phyloP scores from a whole-genome alignment of 192 early-diverging fungal species.

The Coemansia aciculifera region DNA sequence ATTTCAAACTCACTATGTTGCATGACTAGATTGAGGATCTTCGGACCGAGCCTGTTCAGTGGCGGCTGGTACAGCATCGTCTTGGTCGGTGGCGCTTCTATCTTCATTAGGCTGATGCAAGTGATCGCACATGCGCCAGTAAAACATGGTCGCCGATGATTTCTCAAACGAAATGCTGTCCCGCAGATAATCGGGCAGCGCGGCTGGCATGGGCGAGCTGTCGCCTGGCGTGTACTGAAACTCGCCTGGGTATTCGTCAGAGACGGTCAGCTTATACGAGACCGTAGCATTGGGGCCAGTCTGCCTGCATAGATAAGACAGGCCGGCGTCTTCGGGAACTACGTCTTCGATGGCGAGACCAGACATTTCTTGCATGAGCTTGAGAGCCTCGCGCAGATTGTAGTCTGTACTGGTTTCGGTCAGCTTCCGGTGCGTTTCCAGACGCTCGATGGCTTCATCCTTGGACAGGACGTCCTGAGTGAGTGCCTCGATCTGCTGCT shows the following conservation, averaged over 20 bases:
- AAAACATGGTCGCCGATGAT: slow-evolving; percentile 44
- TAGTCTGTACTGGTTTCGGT: slow-evolving; percentile 49
- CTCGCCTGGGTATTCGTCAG: slow-evolving; percentile 44
- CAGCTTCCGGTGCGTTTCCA: slow-evolving; percentile 47
- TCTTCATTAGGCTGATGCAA: slow-evolving; percentile 16
- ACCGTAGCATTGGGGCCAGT: slow-evolving; percentile 20
- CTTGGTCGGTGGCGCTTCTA: not conserved
- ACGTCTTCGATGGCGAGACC: slow-evolving; percentile 42
- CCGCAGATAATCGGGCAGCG: slow-evolving; percentile 43
- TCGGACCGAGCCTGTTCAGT: not conserved
- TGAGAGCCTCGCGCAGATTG: slow-evolving; percentile 47
- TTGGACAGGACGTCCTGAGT: slow-evolving; percentile 46
- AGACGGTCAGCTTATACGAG: slow-evolving; percentile 40
- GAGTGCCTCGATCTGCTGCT: slow-evolving; percentile 38
- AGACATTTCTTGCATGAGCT: slow-evolving; percentile 41
- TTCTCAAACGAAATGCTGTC: slow-evolving; percentile 49
- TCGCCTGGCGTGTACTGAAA: slow-evolving; percentile 51
- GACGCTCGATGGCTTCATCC: slow-evolving; percentile 38
- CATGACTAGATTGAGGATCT: not conserved
- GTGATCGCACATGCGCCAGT: slow-evolving; percentile 52
- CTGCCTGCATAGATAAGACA: slow-evolving; percentile 49
- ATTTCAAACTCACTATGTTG: not conserved
- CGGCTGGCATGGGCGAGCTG: slow-evolving; percentile 13
- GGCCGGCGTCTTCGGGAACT: slow-evolving; percentile 47
- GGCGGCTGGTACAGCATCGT: not conserved